Conservation (phyloP, 176 grass and related monocot species). For the Ensete glaucum region DNA sequence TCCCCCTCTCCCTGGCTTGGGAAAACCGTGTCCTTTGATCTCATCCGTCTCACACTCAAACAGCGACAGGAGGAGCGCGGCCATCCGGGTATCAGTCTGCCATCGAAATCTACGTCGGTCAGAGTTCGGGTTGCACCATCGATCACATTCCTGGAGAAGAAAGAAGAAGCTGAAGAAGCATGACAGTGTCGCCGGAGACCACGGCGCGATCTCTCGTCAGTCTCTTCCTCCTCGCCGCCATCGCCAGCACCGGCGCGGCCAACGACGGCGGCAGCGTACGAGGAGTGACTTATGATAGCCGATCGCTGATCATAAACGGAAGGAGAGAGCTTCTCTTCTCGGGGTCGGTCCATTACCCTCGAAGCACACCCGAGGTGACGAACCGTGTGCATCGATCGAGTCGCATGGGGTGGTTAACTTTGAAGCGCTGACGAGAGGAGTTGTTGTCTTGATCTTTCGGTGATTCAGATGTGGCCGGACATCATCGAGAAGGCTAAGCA, state of each 20-base stretch:
- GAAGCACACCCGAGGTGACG: conserved; percentile 56
- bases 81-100: background rate
- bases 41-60: conserved; percentile 3
- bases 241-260: conserved; percentile 1
- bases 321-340: conserved; percentile 79
- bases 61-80: background rate
- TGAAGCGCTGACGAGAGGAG: conserved; percentile 5
- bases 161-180: background rate
- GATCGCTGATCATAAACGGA: conserved; percentile 64
- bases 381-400: background rate
- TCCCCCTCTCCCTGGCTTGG: background rate
- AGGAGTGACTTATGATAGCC: conserved; percentile 45
- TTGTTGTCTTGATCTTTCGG: conserved; percentile 13
- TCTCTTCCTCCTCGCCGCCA: conserved; percentile 1
- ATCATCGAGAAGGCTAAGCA: conserved; percentile 45
- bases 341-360: conserved; percentile 82
- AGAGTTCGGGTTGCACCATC: background rate
- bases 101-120: background rate
- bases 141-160: no score
- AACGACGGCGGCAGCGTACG: background rate
- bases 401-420: conserved; percentile 15
- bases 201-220: background rate
- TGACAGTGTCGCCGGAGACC: background rate
- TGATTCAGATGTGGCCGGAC: conserved; percentile 52
- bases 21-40: background rate